Percentiles rank a stretch among this genome's conserved stretches.
These are phyloP conservation scores for Mortierella sp. DNA, from an alignment of 371 early-diverging fungal genomes.

Conservation along the genomic window DNA sequence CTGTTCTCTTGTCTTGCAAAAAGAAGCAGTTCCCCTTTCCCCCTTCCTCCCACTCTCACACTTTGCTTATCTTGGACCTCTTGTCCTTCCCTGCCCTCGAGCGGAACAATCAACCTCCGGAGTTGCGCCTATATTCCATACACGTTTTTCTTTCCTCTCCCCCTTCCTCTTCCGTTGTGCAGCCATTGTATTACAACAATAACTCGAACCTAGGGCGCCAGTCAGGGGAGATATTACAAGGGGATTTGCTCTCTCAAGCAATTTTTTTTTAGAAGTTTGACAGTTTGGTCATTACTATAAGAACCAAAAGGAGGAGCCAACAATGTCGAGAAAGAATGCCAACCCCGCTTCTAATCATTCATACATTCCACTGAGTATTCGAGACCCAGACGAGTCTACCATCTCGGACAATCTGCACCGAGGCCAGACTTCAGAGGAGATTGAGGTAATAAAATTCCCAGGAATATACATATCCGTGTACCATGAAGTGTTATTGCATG, in stretches of 20 bases:
- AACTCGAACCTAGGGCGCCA: not conserved
- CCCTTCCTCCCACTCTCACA: not conserved
- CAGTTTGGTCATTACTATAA: slow-evolving; percentile 10
- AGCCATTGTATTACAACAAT: not conserved
- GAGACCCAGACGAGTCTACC: slow-evolving; percentile 14
- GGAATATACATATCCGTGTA: too few relatives aligned
- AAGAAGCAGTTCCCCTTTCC: not conserved
- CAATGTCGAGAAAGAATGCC: slow-evolving; percentile 25
- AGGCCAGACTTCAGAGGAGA: not conserved
- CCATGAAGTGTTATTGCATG: too few relatives aligned
- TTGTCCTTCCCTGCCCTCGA: not conserved
- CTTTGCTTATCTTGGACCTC: not conserved
- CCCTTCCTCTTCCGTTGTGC: not conserved
- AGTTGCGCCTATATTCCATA: not conserved
- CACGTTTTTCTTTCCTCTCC: not conserved
- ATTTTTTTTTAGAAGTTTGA: too few relatives aligned
- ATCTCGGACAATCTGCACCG: not conserved
- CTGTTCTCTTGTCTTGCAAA: not conserved
- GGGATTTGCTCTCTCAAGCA: too few relatives aligned
- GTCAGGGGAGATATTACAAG: not conserved
- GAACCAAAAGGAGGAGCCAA: not conserved
- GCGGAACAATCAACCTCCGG: not conserved
- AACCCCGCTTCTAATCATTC: slow-evolving; percentile 16
- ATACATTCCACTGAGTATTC: slow-evolving; percentile 25
- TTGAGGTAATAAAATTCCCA: not conserved